Base-by-base conservation (phyloP, 164 flowering plant species). In the Pachysandra terminalis region DNA sequence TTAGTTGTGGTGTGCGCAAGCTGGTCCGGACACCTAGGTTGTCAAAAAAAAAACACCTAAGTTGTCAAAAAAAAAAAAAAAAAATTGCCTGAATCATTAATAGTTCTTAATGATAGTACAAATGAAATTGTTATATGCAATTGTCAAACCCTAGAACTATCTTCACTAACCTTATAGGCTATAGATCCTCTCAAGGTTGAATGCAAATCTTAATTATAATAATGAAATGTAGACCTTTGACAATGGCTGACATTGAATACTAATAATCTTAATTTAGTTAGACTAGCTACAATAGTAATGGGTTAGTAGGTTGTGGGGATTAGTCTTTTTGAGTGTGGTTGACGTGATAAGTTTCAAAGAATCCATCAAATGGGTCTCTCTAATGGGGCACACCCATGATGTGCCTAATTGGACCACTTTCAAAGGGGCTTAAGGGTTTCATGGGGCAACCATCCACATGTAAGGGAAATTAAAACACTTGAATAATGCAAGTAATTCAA, bases 361-460 rank as follows among this genome's bases (percentile, higher is more conserved):
- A 25, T 40, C 52, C 52, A 40, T 41, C 6, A 7, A 19, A 4
- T 14, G 13, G 16, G 13, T 40, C 52, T 35, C 64, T 10, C 25
- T 37, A 61, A 61, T 26, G 60, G 37, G 59, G 37, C 63, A 40
- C 63, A 70, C 25, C 61, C 55, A 63, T 41, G 55, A 24, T 56
- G 53, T 51, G 37, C 62, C 22, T 40, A 67, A 54, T 6, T 69
- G 66, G 72, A 69, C 72, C 72, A 54, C 72, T 16, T 19, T n/a
- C n/a, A n/a, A n/a, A n/a, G 26, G 19, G 51, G 6, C 53, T 26
- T 40, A 56, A 7, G 41, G 17, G 37, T 17, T 58, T 26, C 35
- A 57, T 57, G 5, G n/a, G 9, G 59, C 16, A 68, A 41, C 37
- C 59, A 22, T 35, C 64, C 54, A 19, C 61, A 56, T 67, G 17